phyloP scores from a whole-genome alignment of 2,329 filamentous ascomycete genomes.

The Metarhizium robertsii region DNA sequence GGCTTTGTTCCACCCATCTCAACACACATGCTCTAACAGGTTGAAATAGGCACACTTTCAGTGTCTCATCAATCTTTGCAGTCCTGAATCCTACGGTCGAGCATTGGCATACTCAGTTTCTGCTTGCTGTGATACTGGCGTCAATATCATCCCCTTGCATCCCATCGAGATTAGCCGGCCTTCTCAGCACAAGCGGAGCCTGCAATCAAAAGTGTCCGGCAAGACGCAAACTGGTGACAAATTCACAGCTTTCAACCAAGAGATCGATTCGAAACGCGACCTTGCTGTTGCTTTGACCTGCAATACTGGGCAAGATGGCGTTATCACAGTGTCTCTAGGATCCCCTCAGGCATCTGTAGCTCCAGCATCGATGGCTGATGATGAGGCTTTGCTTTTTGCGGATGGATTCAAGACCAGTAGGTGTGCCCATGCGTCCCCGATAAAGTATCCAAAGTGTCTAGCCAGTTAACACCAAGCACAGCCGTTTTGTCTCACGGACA shows the following conservation, averaged over 20 bases:
- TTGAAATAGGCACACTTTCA: constrained; percentile 19
- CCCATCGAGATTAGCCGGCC: constrained; percentile 18
- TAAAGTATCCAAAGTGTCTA: neutral
- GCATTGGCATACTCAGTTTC: constrained; percentile 18
- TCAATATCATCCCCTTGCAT: constrained; percentile 18
- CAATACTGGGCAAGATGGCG: constrained; percentile 21
- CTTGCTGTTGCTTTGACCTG: constrained; percentile 19
- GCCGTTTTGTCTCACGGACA: neutral
- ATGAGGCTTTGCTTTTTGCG: neutral
- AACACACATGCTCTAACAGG: neutral
- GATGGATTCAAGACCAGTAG: neutral
- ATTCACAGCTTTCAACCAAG: neutral
- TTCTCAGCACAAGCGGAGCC: neutral
- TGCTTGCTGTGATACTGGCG: constrained; percentile 17
- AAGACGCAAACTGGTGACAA: neutral
- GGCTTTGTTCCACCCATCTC: neutral
- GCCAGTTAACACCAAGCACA: neutral
- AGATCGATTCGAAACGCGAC: constrained; percentile 11
- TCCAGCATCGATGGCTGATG: constrained; percentile 4
- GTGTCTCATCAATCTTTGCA: constrained; percentile 20
- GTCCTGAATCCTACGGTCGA: constrained; percentile 17
- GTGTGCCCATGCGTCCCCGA: neutral
- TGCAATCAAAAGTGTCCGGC: constrained; percentile 5
- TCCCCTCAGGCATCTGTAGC: constrained; percentile 7
- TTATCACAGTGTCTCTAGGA: constrained; percentile 19